These are phyloP conservation scores for Ustilago tritici DNA, from an alignment of 1,284 basidiomycete species.

Conservation along the genomic window DNA sequence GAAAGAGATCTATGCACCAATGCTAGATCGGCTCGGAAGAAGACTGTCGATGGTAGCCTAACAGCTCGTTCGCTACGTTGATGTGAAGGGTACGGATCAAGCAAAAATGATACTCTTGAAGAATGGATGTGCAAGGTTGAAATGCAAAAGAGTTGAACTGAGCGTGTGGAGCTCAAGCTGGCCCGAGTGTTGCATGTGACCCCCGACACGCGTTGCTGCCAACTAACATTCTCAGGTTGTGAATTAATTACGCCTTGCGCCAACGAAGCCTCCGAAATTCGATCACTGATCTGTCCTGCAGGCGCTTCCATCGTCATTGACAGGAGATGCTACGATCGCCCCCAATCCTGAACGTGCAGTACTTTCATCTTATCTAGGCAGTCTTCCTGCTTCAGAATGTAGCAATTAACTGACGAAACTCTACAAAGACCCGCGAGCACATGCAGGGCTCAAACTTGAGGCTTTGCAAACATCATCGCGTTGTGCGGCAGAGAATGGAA, in stretches of 20 bases:
- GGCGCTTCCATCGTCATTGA: not conserved
- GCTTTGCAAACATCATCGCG: not conserved
- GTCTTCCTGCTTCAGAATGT: not conserved
- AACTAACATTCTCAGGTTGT: conserved; percentile 12
- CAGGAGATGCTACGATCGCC: not conserved
- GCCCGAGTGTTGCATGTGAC: conserved; percentile 34
- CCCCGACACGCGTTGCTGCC: conserved; percentile 43
- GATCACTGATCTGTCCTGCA: conserved; percentile 30
- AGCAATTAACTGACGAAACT: too few relatives aligned
- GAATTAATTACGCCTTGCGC: conserved; percentile 11
- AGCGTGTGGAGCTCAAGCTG: conserved; percentile 28
- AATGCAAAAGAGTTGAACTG: conserved; percentile 21
- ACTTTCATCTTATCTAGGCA: not conserved
- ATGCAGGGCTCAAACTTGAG: not conserved
- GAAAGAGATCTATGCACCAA: not conserved
- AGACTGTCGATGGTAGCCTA: not conserved
- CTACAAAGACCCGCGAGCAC: not conserved
- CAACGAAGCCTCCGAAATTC: conserved; percentile 14
- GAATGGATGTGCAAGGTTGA: conserved; percentile 17
- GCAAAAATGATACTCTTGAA: conserved; percentile 8
- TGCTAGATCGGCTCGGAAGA: not conserved
- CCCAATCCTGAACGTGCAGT: not conserved
- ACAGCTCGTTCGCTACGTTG: not conserved
- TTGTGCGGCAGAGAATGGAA: not conserved
- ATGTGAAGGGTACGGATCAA: conserved; percentile 2